Conservation (phyloP, 2,329 filamentous ascomycete species). For the Ilyonectria robusta region DNA sequence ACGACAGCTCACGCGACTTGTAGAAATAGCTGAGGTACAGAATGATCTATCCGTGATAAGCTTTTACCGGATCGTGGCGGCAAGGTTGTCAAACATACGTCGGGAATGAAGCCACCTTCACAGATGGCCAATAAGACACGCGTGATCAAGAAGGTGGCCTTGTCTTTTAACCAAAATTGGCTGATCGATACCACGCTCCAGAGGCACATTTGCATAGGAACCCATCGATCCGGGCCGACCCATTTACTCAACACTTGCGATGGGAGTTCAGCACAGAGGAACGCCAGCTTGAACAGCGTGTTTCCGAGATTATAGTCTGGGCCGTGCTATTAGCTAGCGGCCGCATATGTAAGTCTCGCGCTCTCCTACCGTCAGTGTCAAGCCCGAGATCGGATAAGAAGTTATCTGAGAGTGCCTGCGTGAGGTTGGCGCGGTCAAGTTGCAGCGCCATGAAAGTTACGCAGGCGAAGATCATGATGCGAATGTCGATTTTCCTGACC, state of each 20-base stretch:
- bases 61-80: constrained; percentile 7
- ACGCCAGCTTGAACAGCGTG: constrained; percentile 51
- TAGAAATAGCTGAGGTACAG: constrained; percentile 81
- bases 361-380: constrained; percentile 55
- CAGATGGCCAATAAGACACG: constrained; percentile 35
- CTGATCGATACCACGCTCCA: constrained; percentile 68
- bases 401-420: constrained; percentile 63
- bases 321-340: not conserved
- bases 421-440: constrained; percentile 63
- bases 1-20: constrained; percentile 65
- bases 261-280: constrained; percentile 61
- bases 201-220: constrained; percentile 69
- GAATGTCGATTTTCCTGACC: constrained; percentile 56
- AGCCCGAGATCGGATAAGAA: constrained; percentile 60
- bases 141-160: constrained; percentile 31
- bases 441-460: constrained; percentile 61
- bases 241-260: constrained; percentile 73
- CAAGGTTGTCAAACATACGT: constrained; percentile 27
- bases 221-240: constrained; percentile 72
- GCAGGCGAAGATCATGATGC: constrained; percentile 64
- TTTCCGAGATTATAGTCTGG: constrained; percentile 54
- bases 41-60: constrained; percentile 54
- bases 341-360: too few relatives aligned
- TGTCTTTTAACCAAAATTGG: constrained; percentile 27
- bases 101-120: constrained; percentile 38